These are phyloP conservation scores for Tuber melanosporum DNA, from an alignment of 495 filamentous ascomycete species.

Conservation along the genomic window DNA sequence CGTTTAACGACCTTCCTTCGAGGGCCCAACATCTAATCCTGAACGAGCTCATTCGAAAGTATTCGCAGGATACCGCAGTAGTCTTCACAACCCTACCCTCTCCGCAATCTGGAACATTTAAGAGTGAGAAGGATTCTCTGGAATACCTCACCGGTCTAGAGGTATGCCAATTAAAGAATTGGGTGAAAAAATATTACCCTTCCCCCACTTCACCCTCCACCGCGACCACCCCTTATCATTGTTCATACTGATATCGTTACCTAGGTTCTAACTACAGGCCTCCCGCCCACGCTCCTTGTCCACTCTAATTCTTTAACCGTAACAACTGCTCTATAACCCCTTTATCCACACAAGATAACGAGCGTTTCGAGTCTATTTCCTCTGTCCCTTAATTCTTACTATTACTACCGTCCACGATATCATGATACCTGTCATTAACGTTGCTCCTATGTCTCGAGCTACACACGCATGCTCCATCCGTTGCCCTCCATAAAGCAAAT, in stretches of 20 bases:
- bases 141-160: constrained; percentile 72
- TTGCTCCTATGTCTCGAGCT: neutral
- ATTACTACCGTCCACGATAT: neutral
- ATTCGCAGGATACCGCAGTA: constrained; percentile 68
- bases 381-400: neutral
- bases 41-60: constrained; percentile 69
- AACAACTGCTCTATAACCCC: constrained; percentile 63
- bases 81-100: constrained; percentile 77
- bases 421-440: neutral
- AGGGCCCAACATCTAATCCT: constrained; percentile 77
- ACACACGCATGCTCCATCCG: neutral
- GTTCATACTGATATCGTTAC: constrained; percentile 46
- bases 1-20: constrained; percentile 76
- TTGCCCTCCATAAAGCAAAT: neutral
- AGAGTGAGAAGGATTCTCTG: constrained; percentile 60
- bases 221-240: neutral
- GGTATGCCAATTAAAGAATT: constrained; percentile 42
- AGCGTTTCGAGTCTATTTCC: neutral
- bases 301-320: constrained; percentile 88
- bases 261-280: constrained; percentile 51
- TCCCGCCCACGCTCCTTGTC: constrained; percentile 51
- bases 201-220: neutral
- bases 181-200: neutral
- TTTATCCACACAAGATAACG: neutral
- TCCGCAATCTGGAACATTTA: constrained; percentile 65